Evolutionary conservation across 1,284 basidiomycete species (phyloP).

Genomic region (Pisolithus thermaeus): DNA sequence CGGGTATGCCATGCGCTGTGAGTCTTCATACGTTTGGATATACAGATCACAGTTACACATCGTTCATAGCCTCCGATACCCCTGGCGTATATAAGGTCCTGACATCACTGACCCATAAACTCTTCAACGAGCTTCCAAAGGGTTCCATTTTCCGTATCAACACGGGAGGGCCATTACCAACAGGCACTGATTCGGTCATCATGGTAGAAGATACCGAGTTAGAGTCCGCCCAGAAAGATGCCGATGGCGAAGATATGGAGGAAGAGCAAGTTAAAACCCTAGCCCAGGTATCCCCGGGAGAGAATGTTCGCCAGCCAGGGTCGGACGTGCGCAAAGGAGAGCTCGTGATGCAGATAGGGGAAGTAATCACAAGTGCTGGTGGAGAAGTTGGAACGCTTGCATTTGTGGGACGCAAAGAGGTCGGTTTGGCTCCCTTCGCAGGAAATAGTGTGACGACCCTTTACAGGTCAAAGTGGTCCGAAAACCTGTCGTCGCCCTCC

Average conservation of each 20-base stretch:
- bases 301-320: constrained; percentile 71
- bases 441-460: not conserved
- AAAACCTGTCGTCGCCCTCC: constrained; percentile 71
- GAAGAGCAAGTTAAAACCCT: constrained; percentile 68
- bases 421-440: constrained; percentile 20
- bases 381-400: constrained; percentile 84
- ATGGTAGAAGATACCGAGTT: constrained; percentile 91
- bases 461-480: constrained; percentile 59
- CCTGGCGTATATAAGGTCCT: constrained; percentile 70
- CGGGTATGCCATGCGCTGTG: constrained; percentile 78
- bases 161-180: constrained; percentile 72
- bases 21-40: constrained; percentile 13
- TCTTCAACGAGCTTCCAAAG: constrained; percentile 37
- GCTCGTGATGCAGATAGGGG: constrained; percentile 59
- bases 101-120: constrained; percentile 47
- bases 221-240: constrained; percentile 39
- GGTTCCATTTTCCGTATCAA: constrained; percentile 70
- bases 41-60: not conserved
- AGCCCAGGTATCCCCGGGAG: constrained; percentile 54
- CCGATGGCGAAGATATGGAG: constrained; percentile 50
- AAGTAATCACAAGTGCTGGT: constrained; percentile 58
- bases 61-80: constrained; percentile 44
- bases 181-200: constrained; percentile 72
- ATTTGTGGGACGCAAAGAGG: constrained; percentile 72
- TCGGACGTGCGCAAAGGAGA: constrained; percentile 70